These are phyloP conservation scores for Chlorella ohadii DNA, from an alignment of 139 green algal genomes.

Conservation along the genomic window DNA sequence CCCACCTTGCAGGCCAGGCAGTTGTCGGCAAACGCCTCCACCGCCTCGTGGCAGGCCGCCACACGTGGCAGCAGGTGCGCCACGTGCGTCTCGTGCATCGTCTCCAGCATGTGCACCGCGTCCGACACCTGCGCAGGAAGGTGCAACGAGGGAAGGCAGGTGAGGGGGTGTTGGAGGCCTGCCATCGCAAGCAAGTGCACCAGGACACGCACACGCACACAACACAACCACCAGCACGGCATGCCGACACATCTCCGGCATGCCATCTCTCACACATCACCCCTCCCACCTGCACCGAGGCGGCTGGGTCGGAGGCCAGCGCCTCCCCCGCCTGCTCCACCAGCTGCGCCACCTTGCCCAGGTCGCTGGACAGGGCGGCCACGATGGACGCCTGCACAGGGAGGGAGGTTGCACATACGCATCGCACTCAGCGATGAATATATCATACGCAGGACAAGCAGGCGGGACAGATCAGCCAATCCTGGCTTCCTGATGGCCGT, in stretches of 20 bases:
- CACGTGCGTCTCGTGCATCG: slow-evolving; percentile 80
- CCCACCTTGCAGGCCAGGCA: slow-evolving; percentile 64
- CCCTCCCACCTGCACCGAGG: slow-evolving; percentile 16
- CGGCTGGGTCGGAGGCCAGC: slow-evolving; percentile 43
- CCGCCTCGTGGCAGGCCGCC: slow-evolving; percentile 37
- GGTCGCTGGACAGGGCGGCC: slow-evolving; percentile 66
- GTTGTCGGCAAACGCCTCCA: slow-evolving; percentile 52
- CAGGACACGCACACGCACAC: no score
- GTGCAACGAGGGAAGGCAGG: no score
- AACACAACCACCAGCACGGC: no score
- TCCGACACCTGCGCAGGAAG: slow-evolving; percentile 61
- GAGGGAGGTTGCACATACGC: neutral
- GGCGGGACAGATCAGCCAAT: no score
- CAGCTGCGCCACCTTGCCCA: slow-evolving; percentile 64
- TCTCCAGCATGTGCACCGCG: slow-evolving; percentile 78
- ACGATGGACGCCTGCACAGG: slow-evolving; percentile 22
- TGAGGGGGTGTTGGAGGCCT: no score
- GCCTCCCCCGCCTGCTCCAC: slow-evolving; percentile 71
- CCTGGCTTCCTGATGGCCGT: no score
- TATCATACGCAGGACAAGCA: neutral
- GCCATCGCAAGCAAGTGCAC: no score
- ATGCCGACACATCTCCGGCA: no score
- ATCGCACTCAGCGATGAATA: neutral
- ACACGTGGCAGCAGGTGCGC: slow-evolving; percentile 69
- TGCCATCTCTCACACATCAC: no score